These are phyloP conservation scores for Pseudocercospora musae DNA, from an alignment of 2,329 filamentous ascomycete genomes.

Conservation along the genomic window DNA sequence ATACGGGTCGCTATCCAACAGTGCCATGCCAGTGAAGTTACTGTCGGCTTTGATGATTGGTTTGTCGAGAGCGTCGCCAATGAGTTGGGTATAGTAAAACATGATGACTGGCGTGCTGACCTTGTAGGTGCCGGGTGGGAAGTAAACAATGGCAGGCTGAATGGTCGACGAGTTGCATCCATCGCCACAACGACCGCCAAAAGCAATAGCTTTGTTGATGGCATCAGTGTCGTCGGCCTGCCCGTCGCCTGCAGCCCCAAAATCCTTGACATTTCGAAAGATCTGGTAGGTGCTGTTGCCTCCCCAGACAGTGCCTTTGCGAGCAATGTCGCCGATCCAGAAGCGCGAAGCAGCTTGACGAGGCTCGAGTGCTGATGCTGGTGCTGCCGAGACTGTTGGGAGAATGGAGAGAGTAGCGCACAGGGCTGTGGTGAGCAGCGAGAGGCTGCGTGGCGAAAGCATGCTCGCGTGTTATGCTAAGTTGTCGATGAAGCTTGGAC, in stretches of 20 bases:
- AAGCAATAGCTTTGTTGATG: constrained; percentile 78
- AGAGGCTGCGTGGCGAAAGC: constrained; percentile 25
- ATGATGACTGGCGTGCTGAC: constrained; percentile 76
- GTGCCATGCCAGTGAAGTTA: constrained; percentile 74
- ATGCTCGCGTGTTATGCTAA: constrained; percentile 18
- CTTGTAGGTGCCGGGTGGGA: constrained; percentile 81
- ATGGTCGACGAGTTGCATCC: constrained; percentile 80
- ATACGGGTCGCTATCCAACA: constrained; percentile 89
- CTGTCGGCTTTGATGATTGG: constrained; percentile 61
- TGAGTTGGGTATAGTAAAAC: constrained; percentile 89
- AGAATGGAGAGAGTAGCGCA: constrained; percentile 25
- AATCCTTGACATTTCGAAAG: constrained; percentile 49
- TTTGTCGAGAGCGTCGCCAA: constrained; percentile 70
- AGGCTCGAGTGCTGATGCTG: constrained; percentile 4
- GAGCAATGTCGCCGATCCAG: constrained; percentile 26
- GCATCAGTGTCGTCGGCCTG: constrained; percentile 79
- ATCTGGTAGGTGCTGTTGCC: constrained; percentile 59
- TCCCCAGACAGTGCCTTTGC: constrained; percentile 61
- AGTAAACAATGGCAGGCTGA: constrained; percentile 85
- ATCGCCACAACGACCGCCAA: constrained; percentile 62
- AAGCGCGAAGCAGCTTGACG: constrained; percentile 14
- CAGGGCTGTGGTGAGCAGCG: constrained; percentile 31
- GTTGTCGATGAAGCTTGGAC: not conserved
- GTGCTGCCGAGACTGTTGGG: constrained; percentile 18
- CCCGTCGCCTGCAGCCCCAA: constrained; percentile 53